These are phyloP conservation scores for Tuber microsphaerosporum DNA, from an alignment of 495 filamentous ascomycete species.

Conservation along the genomic window DNA sequence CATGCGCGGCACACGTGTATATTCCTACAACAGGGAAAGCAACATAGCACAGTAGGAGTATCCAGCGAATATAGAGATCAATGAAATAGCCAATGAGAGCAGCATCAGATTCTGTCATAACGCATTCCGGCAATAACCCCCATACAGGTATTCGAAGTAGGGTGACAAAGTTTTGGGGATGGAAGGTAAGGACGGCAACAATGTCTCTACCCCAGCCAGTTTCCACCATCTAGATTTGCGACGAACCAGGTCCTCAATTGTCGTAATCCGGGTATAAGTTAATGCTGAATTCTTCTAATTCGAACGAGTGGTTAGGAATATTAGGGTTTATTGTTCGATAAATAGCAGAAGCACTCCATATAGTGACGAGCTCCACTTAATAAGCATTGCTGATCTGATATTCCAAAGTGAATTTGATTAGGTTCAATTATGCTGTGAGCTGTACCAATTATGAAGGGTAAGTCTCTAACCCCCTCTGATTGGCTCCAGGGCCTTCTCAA, in stretches of 20 bases:
- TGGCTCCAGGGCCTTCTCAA: no score
- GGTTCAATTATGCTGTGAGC: not conserved
- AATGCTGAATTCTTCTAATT: not conserved
- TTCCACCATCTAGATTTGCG: not conserved
- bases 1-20: no score
- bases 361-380: not conserved
- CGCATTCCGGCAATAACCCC: not conserved
- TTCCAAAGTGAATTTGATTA: not conserved
- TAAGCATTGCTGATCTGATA: not conserved
- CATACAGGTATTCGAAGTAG: not conserved
- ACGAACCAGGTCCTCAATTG: not conserved
- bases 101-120: no score
- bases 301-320: not conserved
- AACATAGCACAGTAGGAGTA: no score
- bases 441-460: no score
- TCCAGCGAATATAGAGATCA: no score
- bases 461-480: no score
- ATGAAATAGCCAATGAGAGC: no score
- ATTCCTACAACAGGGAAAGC: no score
- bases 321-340: not conserved
- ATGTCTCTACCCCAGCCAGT: not conserved
- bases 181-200: not conserved
- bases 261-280: not conserved
- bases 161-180: not conserved
- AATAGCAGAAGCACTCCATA: not conserved